A percentile compares a stretch with the other conserved stretches of the same genome.
Evolutionary conservation across 768 basidiomycete species (phyloP).

Genomic region (Vishniacozyma victoriae): DNA sequence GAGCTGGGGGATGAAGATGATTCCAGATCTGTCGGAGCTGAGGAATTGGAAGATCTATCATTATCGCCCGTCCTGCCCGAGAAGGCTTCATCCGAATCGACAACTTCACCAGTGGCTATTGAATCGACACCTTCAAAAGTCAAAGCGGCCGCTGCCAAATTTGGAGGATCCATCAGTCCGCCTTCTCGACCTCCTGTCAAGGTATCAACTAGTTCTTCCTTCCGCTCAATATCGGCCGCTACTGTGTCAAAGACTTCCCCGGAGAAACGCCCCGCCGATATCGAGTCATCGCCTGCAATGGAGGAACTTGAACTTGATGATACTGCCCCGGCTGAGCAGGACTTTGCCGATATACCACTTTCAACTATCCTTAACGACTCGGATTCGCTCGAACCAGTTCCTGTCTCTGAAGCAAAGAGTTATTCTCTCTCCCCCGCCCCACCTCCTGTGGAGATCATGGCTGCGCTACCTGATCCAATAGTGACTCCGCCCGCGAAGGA

Average conservation of each 20-base stretch:
- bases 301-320: no score
- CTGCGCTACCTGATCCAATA: slow-evolving; percentile 12
- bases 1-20: slow-evolving; percentile 20
- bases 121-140: slow-evolving; percentile 9
- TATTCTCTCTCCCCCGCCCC: slow-evolving; percentile 14
- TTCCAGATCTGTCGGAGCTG: no score
- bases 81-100: background rate
- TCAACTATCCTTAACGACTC: no score
- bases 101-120: background rate
- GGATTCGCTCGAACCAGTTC: background rate
- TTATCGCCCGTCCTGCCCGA: slow-evolving; percentile 1
- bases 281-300: no score
- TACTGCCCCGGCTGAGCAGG: no score
- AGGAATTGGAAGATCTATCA: background rate
- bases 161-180: slow-evolving; percentile 7
- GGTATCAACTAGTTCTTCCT: background rate
- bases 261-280: slow-evolving; percentile 1
- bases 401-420: background rate
- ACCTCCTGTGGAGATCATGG: slow-evolving; percentile 12
- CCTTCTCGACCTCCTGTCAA: background rate
- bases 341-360: no score
- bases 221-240: slow-evolving; percentile 11
- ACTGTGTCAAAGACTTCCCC: slow-evolving; percentile 4
- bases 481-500: slow-evolving; percentile 17
- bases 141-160: slow-evolving; percentile 31